phyloP scores from a whole-genome alignment of 164 flowering plant species.

The Berberis vulgaris region DNA sequence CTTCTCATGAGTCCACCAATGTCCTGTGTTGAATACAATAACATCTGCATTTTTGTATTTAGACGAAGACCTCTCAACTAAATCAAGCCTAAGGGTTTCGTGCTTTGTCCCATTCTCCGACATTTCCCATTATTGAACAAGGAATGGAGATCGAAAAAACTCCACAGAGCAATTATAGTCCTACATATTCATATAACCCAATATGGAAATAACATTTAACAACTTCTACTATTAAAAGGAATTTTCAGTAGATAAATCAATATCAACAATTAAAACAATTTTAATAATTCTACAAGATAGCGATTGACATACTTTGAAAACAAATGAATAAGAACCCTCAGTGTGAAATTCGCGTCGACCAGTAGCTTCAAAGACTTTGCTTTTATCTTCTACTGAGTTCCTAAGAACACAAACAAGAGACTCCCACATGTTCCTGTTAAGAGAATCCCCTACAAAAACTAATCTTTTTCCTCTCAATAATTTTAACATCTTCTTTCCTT shows the following conservation, averaged over 20 bases:
- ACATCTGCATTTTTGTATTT: conserved; percentile 47
- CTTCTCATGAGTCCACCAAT: conserved; percentile 20
- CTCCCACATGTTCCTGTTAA: too few relatives aligned
- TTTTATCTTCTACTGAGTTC: too few relatives aligned
- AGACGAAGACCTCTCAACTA: conserved; percentile 36
- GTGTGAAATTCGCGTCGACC: conserved; percentile 32
- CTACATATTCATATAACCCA: conserved; percentile 16
- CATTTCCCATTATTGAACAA: conserved; percentile 33
- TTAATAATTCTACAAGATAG: not conserved
- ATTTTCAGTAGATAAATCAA: too few relatives aligned
- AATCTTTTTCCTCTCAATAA: too few relatives aligned
- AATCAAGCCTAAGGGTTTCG: conserved; percentile 41
- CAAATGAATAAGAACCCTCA: conserved; percentile 39
- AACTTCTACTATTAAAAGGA: too few relatives aligned
- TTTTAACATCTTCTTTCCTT: too few relatives aligned
- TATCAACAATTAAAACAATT: not conserved
- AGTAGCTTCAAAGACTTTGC: too few relatives aligned
- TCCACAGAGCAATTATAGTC: conserved; percentile 46
- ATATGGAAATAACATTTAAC: not conserved
- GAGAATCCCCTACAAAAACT: too few relatives aligned
- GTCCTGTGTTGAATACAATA: too few relatives aligned
- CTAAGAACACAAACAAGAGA: too few relatives aligned
- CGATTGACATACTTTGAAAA: conserved; percentile 35
- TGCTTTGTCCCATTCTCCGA: conserved; percentile 25
- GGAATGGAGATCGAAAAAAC: too few relatives aligned